Percentiles rank a stretch among this genome's conserved stretches.
These are phyloP conservation scores for Alternaria sp. DNA, from an alignment of 2,329 filamentous ascomycete species.

Conservation along the genomic window DNA sequence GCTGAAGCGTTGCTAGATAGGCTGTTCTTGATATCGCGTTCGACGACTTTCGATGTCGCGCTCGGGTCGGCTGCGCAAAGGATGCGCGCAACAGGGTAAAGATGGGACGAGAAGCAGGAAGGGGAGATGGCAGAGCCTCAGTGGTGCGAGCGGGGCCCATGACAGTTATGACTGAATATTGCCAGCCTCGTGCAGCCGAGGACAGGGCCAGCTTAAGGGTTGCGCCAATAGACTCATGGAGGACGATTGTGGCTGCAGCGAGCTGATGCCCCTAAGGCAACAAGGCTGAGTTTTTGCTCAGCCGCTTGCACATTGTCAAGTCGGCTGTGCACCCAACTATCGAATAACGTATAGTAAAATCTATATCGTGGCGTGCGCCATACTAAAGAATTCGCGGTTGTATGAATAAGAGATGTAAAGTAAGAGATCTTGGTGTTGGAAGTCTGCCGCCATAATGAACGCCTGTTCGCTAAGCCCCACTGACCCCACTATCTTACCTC, in stretches of 20 bases:
- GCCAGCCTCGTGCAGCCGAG: neutral
- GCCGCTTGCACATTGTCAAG: neutral
- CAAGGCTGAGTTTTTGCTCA: constrained; percentile 9
- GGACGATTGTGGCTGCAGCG: constrained; percentile 14
- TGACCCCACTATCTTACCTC: neutral
- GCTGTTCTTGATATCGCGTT: too few relatives aligned
- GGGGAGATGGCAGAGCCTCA: neutral
- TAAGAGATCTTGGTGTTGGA: neutral
- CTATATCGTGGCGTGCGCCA: neutral
- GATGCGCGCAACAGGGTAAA: too few relatives aligned
- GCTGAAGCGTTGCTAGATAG: neutral
- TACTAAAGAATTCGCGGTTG: neutral
- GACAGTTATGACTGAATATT: too few relatives aligned
- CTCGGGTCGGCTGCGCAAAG: too few relatives aligned
- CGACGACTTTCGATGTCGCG: too few relatives aligned
- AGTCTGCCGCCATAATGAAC: neutral
- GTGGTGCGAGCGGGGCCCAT: neutral
- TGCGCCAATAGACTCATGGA: constrained; percentile 11
- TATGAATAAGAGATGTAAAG: neutral
- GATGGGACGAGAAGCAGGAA: neutral
- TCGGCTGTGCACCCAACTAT: neutral
- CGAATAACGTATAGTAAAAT: neutral
- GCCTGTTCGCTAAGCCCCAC: constrained; percentile 8
- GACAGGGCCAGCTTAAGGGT: neutral
- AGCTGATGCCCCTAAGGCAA: constrained; percentile 13